A percentile compares a stretch with the other conserved stretches of the same genome.
Conservation (phyloP, 768 basidiomycete genomes). For the Pulveroboletus sp. region DNA sequence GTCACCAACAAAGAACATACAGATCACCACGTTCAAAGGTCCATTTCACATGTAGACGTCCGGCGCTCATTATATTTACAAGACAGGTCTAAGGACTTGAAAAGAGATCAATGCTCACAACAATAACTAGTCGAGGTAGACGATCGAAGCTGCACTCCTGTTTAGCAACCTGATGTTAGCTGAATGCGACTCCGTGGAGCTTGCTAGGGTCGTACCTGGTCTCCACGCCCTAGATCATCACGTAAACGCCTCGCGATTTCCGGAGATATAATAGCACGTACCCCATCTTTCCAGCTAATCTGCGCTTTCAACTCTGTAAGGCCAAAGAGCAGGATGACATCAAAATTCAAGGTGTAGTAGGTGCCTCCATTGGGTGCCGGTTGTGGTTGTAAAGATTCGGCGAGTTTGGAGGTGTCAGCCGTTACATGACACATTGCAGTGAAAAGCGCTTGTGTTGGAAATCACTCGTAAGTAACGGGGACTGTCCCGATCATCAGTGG, state of each 20-base stretch:
- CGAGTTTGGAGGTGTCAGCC: conserved; percentile 13
- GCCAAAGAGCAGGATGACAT: conserved; percentile 47
- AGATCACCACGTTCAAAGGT: too few relatives aligned
- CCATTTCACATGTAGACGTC: too few relatives aligned
- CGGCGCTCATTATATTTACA: too few relatives aligned
- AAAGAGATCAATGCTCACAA: too few relatives aligned
- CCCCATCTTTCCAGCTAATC: conserved; percentile 41
- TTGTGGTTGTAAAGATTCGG: conserved; percentile 5
- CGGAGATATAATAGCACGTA: neutral
- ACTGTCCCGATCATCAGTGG: neutral
- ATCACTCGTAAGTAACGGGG: neutral
- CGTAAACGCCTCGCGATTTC: neutral
- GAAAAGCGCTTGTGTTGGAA: neutral
- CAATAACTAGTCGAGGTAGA: conserved; percentile 17
- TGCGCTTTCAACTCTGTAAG: conserved; percentile 50
- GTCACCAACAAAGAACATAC: too few relatives aligned
- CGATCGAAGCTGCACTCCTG: conserved; percentile 21
- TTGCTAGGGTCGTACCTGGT: conserved; percentile 3
- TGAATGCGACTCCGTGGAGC: neutral
- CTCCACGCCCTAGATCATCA: conserved; percentile 12
- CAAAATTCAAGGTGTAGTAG: conserved; percentile 14
- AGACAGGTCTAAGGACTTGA: too few relatives aligned
- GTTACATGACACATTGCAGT: conserved; percentile 8
- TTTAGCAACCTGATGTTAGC: neutral
- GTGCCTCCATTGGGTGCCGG: conserved; percentile 6